Conservation (phyloP, 495 filamentous ascomycete genomes). For the Hypomontagnella submonticulosa region DNA sequence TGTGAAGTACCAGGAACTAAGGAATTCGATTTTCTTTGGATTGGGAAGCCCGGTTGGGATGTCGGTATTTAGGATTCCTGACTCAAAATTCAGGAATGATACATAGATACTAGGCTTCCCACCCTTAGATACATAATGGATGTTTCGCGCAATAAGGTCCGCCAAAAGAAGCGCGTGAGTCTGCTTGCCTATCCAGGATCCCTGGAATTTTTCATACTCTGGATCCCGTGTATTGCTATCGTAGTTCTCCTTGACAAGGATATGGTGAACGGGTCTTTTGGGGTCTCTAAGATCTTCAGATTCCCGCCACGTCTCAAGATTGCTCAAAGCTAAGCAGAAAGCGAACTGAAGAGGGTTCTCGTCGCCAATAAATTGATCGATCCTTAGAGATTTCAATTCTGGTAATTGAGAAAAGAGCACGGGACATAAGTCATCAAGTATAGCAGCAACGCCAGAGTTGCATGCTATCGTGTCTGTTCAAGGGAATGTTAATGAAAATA, state of each 20-base stretch:
- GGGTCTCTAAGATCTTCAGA: background rate
- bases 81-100: background rate
- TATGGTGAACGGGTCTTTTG: background rate
- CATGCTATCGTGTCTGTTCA: constrained; percentile 13
- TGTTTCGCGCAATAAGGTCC: constrained; percentile 14
- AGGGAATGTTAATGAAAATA: background rate
- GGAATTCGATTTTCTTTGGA: constrained; percentile 28
- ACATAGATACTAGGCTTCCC: background rate
- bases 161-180: constrained; percentile 25
- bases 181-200: constrained; percentile 30
- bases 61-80: background rate
- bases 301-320: constrained; percentile 13
- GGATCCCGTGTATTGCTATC: background rate
- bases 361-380: constrained; percentile 1
- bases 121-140: constrained; percentile 9
- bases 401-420: constrained; percentile 4
- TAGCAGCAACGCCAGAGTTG: constrained; percentile 3
- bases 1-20: constrained; percentile 25
- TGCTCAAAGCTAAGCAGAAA: constrained; percentile 25
- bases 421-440: constrained; percentile 15
- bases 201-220: constrained; percentile 18
- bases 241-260: background rate
- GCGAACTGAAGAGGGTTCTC: constrained; percentile 28
- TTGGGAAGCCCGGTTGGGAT: constrained; percentile 14
- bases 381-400: constrained; percentile 3